A percentile compares a stretch with the other conserved stretches of the same genome.
phyloP scores from a whole-genome alignment of 768 basidiomycete genomes.

The Mycena olivaceomarginata region DNA sequence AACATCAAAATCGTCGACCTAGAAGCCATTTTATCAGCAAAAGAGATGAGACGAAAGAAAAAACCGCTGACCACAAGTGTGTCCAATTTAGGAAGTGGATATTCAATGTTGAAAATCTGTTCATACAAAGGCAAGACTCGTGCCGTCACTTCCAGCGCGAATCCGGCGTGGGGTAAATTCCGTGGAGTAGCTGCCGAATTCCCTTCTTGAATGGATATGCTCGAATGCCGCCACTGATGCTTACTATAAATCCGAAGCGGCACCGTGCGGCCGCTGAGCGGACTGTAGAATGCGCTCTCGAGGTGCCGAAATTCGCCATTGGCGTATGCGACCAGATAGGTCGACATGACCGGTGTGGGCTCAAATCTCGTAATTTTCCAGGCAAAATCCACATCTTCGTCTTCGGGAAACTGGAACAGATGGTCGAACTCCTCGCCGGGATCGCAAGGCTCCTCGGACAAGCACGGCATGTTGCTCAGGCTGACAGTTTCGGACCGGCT shows the following conservation, averaged over 20 bases:
- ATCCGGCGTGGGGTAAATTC: constrained; percentile 75
- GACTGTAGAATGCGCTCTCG: constrained; percentile 76
- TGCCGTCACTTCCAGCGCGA: constrained; percentile 81
- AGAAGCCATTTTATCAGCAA: neutral
- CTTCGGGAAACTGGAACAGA: constrained; percentile 53
- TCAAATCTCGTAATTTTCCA: constrained; percentile 82
- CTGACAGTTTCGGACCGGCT: constrained; percentile 73
- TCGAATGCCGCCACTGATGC: constrained; percentile 40
- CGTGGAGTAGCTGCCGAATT: constrained; percentile 70
- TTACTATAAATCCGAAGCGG: constrained; percentile 81
- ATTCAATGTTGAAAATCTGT: constrained; percentile 83
- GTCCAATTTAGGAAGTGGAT: constrained; percentile 87
- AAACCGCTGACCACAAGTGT: constrained; percentile 71
- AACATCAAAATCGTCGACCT: constrained; percentile 35
- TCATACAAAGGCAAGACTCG: constrained; percentile 82
- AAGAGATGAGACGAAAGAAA: neutral
- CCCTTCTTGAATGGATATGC: constrained; percentile 34
- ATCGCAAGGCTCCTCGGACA: constrained; percentile 61
- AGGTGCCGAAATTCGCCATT: constrained; percentile 78
- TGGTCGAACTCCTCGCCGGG: constrained; percentile 49
- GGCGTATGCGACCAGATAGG: constrained; percentile 82
- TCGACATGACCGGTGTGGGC: constrained; percentile 80
- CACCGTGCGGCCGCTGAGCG: constrained; percentile 72
- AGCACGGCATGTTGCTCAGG: constrained; percentile 80
- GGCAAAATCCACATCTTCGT: constrained; percentile 41